phyloP scores from a whole-genome alignment of 352 stramenopile genomes.

The Pythium sukuiense region DNA sequence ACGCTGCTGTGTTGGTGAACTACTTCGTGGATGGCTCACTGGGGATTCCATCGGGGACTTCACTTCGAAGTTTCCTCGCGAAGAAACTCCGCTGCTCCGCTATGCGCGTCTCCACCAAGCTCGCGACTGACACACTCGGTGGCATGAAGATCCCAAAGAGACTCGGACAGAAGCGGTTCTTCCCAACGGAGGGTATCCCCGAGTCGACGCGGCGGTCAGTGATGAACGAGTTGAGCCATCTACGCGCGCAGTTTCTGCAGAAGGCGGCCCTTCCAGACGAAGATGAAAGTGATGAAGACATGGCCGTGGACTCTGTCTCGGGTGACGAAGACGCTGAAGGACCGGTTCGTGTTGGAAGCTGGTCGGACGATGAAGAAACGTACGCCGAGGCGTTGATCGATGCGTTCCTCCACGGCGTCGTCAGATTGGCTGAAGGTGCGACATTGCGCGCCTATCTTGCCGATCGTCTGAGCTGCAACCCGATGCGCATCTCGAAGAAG shows the following conservation, averaged over 20 bases:
- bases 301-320: neutral
- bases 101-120: slow-evolving; percentile 41
- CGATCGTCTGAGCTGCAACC: slow-evolving; percentile 90
- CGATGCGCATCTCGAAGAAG: slow-evolving; percentile 95
- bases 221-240: no score
- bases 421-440: slow-evolving; percentile 80
- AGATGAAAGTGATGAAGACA: no score
- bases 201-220: no score
- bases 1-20: slow-evolving; percentile 29
- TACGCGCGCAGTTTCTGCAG: slow-evolving; percentile 12
- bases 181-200: slow-evolving; percentile 19
- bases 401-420: slow-evolving; percentile 81
- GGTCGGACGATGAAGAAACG: slow-evolving; percentile 55
- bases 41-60: slow-evolving; percentile 19
- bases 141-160: slow-evolving; percentile 30
- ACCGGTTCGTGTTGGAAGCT: slow-evolving; percentile 4
- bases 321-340: neutral
- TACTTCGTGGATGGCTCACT: slow-evolving; percentile 28
- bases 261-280: slow-evolving; percentile 14
- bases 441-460: slow-evolving; percentile 88
- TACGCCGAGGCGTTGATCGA: slow-evolving; percentile 85
- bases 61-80: slow-evolving; percentile 33
- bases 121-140: slow-evolving; percentile 27
- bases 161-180: slow-evolving; percentile 35
- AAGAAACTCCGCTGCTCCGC: slow-evolving; percentile 34